Conservation (phyloP, 2,329 filamentous ascomycete genomes). For the Colletotrichum kahawae region DNA sequence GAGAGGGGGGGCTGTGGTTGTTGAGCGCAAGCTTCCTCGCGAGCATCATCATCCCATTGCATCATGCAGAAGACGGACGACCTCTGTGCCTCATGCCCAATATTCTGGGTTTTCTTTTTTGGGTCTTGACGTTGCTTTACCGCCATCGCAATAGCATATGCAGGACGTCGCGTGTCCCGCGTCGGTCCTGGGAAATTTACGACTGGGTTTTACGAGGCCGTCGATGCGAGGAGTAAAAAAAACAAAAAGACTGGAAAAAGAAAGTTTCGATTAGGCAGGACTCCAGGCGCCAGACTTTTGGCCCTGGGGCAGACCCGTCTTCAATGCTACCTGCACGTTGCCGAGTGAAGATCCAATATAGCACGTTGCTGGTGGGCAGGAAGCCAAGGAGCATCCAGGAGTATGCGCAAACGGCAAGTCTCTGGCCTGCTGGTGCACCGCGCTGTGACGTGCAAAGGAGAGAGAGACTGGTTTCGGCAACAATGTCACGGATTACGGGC, state of each 20-base stretch:
- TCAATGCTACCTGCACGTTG: neutral
- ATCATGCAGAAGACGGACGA: neutral
- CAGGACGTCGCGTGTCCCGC: slow-evolving; percentile 2
- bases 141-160: neutral
- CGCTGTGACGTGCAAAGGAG: neutral
- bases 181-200: neutral
- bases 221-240: neutral
- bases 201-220: neutral
- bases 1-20: neutral
- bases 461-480: slow-evolving; percentile 7
- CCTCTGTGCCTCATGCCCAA: neutral
- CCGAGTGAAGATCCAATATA: neutral
- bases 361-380: neutral
- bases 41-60: neutral
- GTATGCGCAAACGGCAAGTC: slow-evolving; percentile 2
- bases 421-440: neutral
- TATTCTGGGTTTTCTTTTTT: neutral
- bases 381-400: neutral
- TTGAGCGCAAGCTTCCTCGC: neutral
- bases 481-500: neutral
- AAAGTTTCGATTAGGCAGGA: neutral
- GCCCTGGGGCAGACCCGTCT: neutral
- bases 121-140: neutral
- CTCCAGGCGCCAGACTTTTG: neutral
- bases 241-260: neutral